Percentiles rank a stretch among this genome's conserved stretches.
phyloP scores from a whole-genome alignment of 1,139 yeast genomes.

The Candida labiduridarum region DNA sequence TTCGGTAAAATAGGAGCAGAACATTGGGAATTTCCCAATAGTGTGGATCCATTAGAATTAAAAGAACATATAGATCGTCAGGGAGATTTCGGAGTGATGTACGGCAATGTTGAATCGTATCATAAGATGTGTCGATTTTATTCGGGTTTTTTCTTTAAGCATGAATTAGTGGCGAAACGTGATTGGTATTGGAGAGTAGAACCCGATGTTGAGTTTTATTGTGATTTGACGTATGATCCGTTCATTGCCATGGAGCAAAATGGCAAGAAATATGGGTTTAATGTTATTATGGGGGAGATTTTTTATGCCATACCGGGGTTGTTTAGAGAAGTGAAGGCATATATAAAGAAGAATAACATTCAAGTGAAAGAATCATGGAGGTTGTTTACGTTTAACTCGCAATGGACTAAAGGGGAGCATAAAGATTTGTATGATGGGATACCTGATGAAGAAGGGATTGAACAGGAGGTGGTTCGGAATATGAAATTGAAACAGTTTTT shows the following conservation, averaged over 20 bases:
- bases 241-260: constrained; percentile 73
- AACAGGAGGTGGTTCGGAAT: constrained; percentile 30
- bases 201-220: constrained; percentile 84
- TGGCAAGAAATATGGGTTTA: constrained; percentile 81
- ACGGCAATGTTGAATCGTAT: constrained; percentile 78
- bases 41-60: constrained; percentile 36
- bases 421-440: constrained; percentile 24
- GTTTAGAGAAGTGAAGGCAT: constrained; percentile 70
- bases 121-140: constrained; percentile 74
- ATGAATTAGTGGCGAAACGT: constrained; percentile 63
- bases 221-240: constrained; percentile 91
- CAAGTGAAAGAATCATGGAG: constrained; percentile 61
- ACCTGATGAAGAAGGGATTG: constrained; percentile 21
- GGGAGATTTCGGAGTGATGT: constrained; percentile 79
- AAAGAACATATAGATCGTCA: constrained; percentile 64
- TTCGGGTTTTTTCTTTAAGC: constrained; percentile 77
- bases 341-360: constrained; percentile 48
- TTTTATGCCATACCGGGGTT: constrained; percentile 79
- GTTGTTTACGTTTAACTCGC: constrained; percentile 45
- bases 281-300: constrained; percentile 72
- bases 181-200: constrained; percentile 97
- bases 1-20: constrained; percentile 67
- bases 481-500: constrained; percentile 29
- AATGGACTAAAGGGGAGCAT: constrained; percentile 25
- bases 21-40: constrained; percentile 62